Evolutionary conservation across 768 basidiomycete species (phyloP).

Genomic region (Kwoniella pini): DNA sequence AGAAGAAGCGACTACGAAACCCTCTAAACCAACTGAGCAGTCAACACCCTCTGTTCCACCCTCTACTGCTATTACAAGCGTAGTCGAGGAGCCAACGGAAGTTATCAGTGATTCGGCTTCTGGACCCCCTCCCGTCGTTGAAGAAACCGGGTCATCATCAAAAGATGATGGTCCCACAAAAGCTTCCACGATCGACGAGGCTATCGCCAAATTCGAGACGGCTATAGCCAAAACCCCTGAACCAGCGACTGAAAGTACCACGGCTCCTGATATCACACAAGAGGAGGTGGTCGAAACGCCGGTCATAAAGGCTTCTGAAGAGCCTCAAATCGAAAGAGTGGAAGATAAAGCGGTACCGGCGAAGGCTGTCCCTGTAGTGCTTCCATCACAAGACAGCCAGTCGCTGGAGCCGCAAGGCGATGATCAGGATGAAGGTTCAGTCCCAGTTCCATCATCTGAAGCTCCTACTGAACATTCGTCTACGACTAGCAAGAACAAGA

Average conservation of each 20-base stretch:
- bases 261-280: background rate
- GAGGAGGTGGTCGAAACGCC: constrained; percentile 1
- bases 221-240: constrained; percentile 36
- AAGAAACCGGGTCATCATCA: background rate
- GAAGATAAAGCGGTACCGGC: constrained; percentile 16
- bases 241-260: background rate
- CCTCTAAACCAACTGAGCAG: background rate
- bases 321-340: constrained; percentile 10
- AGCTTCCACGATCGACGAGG: constrained; percentile 45
- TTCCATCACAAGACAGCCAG: background rate
- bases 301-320: constrained; percentile 6
- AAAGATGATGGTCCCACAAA: background rate
- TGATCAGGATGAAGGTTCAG: background rate
- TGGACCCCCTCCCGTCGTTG: constrained; percentile 7
- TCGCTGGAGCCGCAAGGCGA: background rate
- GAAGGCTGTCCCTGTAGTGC: background rate
- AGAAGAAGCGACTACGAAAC: background rate
- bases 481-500: constrained; percentile 15
- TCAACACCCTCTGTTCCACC: background rate
- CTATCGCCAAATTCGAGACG: constrained; percentile 41
- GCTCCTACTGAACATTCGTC: background rate
- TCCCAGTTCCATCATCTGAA: background rate
- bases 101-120: background rate
- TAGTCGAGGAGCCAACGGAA: constrained; percentile 15
- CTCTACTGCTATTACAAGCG: background rate